These are phyloP conservation scores for Taphrina flavorubra DNA, from an alignment of 1,139 yeast species.

Conservation along the genomic window DNA sequence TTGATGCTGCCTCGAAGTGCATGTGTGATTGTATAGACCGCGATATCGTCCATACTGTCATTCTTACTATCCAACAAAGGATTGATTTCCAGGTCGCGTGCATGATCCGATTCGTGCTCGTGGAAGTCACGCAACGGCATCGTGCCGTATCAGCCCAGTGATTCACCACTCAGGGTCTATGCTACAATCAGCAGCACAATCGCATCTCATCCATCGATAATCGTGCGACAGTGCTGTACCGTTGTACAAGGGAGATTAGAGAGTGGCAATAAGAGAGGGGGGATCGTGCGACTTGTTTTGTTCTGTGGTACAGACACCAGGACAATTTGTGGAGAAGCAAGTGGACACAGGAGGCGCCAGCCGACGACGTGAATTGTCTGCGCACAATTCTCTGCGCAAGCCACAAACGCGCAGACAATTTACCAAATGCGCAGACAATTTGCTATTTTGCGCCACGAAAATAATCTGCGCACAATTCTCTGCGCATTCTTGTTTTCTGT, in stretches of 20 bases:
- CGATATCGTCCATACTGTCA: slow-evolving; percentile 49
- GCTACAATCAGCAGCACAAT: too few species aligned
- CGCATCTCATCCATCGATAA: not conserved
- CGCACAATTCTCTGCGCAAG: too few species aligned
- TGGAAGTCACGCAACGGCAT: not conserved
- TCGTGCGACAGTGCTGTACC: too few species aligned
- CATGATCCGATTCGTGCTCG: slow-evolving; percentile 3
- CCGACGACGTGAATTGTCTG: too few species aligned
- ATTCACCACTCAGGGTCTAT: too few species aligned
- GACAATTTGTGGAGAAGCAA: slow-evolving; percentile 1
- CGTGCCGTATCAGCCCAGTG: too few species aligned
- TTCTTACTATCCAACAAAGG: slow-evolving; percentile 22
- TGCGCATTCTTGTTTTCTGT: too few species aligned
- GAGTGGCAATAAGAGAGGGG: not conserved
- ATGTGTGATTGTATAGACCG: slow-evolving; percentile 48
- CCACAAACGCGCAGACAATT: too few species aligned
- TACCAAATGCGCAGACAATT: too few species aligned
- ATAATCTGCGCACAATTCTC: too few species aligned
- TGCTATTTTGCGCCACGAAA: too few species aligned
- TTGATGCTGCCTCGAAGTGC: slow-evolving; percentile 51
- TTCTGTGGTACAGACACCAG: slow-evolving; percentile 1
- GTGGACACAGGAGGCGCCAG: slow-evolving; percentile 1
- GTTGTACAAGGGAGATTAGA: not conserved
- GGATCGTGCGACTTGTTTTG: slow-evolving; percentile 9
- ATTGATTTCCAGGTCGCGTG: slow-evolving; percentile 20